These are phyloP conservation scores for Blepharisma japonicum DNA, from an alignment of 73 alveolate genomes.

Conservation along the genomic window DNA sequence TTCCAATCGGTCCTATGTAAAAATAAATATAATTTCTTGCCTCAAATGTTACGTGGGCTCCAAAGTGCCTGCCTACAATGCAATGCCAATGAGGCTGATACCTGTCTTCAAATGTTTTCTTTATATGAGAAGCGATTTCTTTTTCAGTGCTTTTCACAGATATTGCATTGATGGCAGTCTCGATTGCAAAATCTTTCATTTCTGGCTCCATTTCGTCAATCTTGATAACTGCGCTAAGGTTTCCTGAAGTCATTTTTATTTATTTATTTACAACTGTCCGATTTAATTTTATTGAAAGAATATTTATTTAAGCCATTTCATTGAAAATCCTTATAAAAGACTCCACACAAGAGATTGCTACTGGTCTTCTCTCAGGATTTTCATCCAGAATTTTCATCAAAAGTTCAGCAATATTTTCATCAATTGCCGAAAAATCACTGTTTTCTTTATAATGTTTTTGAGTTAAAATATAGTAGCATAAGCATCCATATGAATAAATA, in stretches of 20 bases:
- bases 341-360: too few species aligned
- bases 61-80: conserved; percentile 95
- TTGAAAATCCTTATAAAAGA: too few species aligned
- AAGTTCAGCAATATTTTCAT: too few species aligned
- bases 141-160: conserved; percentile 81
- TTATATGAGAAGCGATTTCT: conserved; percentile 81
- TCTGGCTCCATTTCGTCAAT: conserved; percentile 31
- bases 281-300: too few species aligned
- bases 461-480: too few species aligned
- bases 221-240: conserved; percentile 26
- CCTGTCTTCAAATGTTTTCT: conserved; percentile 91
- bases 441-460: too few species aligned
- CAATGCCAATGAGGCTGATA: conserved; percentile 99
- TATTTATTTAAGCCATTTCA: too few species aligned
- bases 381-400: too few species aligned
- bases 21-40: conserved; percentile 93
- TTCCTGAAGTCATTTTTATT: not conserved
- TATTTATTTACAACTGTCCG: too few species aligned
- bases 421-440: too few species aligned
- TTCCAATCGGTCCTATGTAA: conserved; percentile 96
- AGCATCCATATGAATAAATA: too few species aligned
- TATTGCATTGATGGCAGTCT: conserved; percentile 48
- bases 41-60: conserved; percentile 88
- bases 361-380: too few species aligned
- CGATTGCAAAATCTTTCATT: conserved; percentile 29